Percentiles rank a stretch among this genome's conserved stretches.
phyloP scores from a whole-genome alignment of 176 grass and related monocot species.

The Triticum dicoccoides region DNA sequence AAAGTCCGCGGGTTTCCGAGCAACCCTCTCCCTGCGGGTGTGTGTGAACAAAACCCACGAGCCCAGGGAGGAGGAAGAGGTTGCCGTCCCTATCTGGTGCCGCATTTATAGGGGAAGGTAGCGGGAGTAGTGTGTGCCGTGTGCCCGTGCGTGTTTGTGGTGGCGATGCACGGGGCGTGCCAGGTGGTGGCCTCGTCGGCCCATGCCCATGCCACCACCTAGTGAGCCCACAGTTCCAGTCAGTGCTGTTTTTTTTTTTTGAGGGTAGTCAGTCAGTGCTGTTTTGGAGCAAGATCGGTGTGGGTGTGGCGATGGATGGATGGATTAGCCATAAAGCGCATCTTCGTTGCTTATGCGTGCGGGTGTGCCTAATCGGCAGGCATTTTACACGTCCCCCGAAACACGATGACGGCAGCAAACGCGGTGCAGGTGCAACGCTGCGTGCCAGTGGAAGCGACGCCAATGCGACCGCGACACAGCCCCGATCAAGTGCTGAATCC shows the following conservation, averaged over 20 bases:
- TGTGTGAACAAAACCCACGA: constrained; percentile 39
- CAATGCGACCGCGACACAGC: neutral
- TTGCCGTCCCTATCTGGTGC: constrained; percentile 23
- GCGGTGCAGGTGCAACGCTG: neutral
- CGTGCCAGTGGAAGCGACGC: neutral
- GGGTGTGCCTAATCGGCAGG: neutral
- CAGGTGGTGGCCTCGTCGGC: neutral
- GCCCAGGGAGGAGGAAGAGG: neutral
- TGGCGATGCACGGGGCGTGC: neutral
- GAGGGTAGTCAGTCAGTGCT: neutral
- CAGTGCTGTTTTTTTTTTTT: neutral
- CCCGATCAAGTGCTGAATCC: neutral
- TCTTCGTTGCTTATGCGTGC: neutral
- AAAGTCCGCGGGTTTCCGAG: neutral
- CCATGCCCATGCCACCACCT: too few species aligned
- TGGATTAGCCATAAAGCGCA: neutral
- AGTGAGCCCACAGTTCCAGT: neutral
- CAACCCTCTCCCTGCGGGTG: neutral
- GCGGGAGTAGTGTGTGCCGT: neutral
- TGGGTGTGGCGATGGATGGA: neutral
- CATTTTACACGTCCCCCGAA: neutral
- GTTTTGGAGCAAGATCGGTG: neutral
- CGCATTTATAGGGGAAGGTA: constrained; percentile 29
- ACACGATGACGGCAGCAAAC: neutral
- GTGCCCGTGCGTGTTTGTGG: constrained; percentile 5